Conservation (phyloP, 805 yeast species). For the Henningerozyma blattae region DNA sequence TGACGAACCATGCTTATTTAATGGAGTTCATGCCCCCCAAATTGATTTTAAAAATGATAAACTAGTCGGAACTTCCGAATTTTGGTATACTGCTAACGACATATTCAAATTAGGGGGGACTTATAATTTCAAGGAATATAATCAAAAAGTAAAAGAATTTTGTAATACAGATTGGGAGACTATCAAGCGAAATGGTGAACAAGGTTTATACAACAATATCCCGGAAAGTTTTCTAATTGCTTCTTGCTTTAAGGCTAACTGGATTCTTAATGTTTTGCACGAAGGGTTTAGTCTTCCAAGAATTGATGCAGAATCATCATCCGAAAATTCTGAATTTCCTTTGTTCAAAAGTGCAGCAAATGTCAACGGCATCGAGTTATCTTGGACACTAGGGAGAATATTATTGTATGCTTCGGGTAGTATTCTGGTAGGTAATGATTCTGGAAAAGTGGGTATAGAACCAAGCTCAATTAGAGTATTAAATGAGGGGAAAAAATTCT, state of each 20-base stretch:
- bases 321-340: constrained; percentile 25
- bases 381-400: constrained; percentile 93
- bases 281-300: constrained; percentile 89
- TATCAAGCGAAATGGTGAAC: constrained; percentile 34
- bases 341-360: constrained; percentile 76
- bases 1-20: constrained; percentile 84
- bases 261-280: constrained; percentile 83
- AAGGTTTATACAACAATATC: constrained; percentile 48
- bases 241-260: constrained; percentile 89
- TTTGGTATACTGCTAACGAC: constrained; percentile 95
- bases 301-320: constrained; percentile 29
- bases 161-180: constrained; percentile 71
- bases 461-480: constrained; percentile 15
- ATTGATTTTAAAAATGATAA: constrained; percentile 69
- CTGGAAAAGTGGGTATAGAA: constrained; percentile 14
- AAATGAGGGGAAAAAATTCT: constrained; percentile 13
- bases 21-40: constrained; percentile 89
- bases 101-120: constrained; percentile 82
- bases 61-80: constrained; percentile 90
- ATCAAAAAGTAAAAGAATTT: constrained; percentile 50
- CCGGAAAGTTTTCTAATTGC: constrained; percentile 46
- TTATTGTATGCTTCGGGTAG: constrained; percentile 71
- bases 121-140: constrained; percentile 63
- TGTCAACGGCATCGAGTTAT: constrained; percentile 72
- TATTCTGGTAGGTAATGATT: constrained; percentile 21